These are phyloP conservation scores for Aspergillus chevalieri DNA, from an alignment of 2,329 filamentous ascomycete genomes.

Conservation along the genomic window DNA sequence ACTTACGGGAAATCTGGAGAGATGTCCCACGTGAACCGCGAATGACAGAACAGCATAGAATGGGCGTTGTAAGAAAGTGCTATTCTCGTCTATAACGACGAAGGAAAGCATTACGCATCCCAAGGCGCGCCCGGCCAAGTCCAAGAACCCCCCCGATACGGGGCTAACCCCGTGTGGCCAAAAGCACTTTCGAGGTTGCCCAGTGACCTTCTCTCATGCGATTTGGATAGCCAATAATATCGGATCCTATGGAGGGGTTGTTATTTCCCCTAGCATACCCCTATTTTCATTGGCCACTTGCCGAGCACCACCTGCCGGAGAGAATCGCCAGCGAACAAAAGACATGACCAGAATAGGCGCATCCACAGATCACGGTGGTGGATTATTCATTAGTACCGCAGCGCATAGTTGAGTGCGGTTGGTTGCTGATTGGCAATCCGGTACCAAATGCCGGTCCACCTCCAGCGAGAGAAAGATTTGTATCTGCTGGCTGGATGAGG, in stretches of 20 bases:
- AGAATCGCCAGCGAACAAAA: neutral
- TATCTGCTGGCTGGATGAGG: neutral
- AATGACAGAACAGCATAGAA: too few species aligned
- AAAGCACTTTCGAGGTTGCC: too few species aligned
- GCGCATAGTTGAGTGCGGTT: neutral
- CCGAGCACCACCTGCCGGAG: neutral
- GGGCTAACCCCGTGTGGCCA: too few species aligned
- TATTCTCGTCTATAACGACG: too few species aligned
- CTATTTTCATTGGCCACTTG: neutral
- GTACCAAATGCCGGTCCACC: neutral
- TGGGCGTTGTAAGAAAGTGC: too few species aligned
- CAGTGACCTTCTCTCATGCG: neutral
- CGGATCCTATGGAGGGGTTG: neutral
- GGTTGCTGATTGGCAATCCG: neutral
- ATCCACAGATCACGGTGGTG: neutral
- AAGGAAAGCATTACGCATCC: too few species aligned
- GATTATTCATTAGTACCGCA: neutral
- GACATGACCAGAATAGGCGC: neutral
- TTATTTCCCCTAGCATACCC: neutral
- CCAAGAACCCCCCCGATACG: neutral
- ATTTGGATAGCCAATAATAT: neutral
- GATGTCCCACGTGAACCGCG: too few species aligned
- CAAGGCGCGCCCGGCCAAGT: too few species aligned
- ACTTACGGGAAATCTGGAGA: too few species aligned
- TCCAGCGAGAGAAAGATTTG: neutral